These are phyloP conservation scores for Ascomycota sp. DNA, from an alignment of 2,329 filamentous ascomycete species.

Conservation along the genomic window DNA sequence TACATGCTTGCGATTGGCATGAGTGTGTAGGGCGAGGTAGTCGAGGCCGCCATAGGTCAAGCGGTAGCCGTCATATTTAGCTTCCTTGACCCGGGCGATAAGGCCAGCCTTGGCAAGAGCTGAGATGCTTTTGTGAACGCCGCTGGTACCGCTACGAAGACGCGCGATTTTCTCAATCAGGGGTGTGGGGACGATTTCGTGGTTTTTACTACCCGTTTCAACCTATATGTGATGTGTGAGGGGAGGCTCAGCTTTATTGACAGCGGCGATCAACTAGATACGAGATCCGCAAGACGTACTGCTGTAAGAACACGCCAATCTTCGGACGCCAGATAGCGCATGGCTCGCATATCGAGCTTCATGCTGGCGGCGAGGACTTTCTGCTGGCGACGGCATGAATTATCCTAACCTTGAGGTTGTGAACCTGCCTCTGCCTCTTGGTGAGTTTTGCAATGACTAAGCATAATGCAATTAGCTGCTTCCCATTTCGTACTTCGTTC, in stretches of 20 bases:
- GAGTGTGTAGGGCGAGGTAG: slow-evolving; percentile 85
- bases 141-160: slow-evolving; percentile 55
- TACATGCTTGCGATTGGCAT: slow-evolving; percentile 58
- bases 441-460: too few relatives aligned
- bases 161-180: slow-evolving; percentile 71
- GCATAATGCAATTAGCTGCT: too few relatives aligned
- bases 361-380: slow-evolving; percentile 26
- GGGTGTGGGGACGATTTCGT: slow-evolving; percentile 85
- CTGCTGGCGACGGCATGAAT: neutral
- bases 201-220: slow-evolving; percentile 85
- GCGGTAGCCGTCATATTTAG: slow-evolving; percentile 92
- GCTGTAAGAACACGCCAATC: slow-evolving; percentile 92
- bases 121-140: slow-evolving; percentile 74
- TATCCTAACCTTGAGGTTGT: too few relatives aligned
- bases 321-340: slow-evolving; percentile 79
- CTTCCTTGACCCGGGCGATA: slow-evolving; percentile 84
- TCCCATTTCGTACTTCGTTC: too few relatives aligned
- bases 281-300: slow-evolving; percentile 32
- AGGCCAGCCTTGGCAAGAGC: slow-evolving; percentile 78
- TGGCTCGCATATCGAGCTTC: slow-evolving; percentile 86
- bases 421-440: too few relatives aligned
- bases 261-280: too few relatives aligned
- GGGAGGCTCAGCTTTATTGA: neutral
- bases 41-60: slow-evolving; percentile 92
- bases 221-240: slow-evolving; percentile 36